phyloP scores from a whole-genome alignment of 169 alveolate species.

The Plasmodium vivax region DNA sequence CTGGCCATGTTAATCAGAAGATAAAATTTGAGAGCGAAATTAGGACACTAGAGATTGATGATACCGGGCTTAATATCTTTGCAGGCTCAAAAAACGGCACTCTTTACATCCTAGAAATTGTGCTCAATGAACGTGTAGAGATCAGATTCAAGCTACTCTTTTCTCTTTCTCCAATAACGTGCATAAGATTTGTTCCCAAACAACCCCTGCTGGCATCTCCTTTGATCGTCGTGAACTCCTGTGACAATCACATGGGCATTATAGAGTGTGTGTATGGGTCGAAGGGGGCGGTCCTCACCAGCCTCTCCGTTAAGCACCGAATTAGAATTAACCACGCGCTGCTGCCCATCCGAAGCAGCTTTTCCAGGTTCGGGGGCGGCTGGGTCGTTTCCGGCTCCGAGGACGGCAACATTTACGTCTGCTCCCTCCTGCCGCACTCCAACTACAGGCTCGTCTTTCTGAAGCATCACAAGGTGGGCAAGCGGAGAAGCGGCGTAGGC shows the following conservation, averaged over 20 bases:
- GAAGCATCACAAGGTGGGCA: slow-evolving; percentile 76
- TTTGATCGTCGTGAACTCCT: slow-evolving; percentile 79
- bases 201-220: slow-evolving; percentile 76
- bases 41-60: slow-evolving; percentile 87
- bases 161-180: slow-evolving; percentile 80
- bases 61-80: slow-evolving; percentile 85
- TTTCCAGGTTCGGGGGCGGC: slow-evolving; percentile 84
- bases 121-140: slow-evolving; percentile 75
- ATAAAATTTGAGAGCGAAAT: slow-evolving; percentile 86
- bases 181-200: slow-evolving; percentile 82
- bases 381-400: slow-evolving; percentile 87
- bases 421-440: slow-evolving; percentile 77
- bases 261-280: slow-evolving; percentile 84
- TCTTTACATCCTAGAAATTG: slow-evolving; percentile 83
- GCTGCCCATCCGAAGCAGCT: slow-evolving; percentile 81
- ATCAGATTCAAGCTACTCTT: slow-evolving; percentile 40
- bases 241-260: slow-evolving; percentile 87
- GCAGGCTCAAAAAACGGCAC: slow-evolving; percentile 89
- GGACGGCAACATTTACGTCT: slow-evolving; percentile 82
- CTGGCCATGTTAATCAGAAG: slow-evolving; percentile 87
- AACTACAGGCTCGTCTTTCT: slow-evolving; percentile 37
- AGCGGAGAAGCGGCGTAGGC: background rate
- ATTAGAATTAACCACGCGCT: slow-evolving; percentile 82
- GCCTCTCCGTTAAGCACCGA: slow-evolving; percentile 72
- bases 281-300: slow-evolving; percentile 72